Base-by-base conservation (phyloP, 495 filamentous ascomycete genomes). In the Aspergillus incahuasiensis region DNA sequence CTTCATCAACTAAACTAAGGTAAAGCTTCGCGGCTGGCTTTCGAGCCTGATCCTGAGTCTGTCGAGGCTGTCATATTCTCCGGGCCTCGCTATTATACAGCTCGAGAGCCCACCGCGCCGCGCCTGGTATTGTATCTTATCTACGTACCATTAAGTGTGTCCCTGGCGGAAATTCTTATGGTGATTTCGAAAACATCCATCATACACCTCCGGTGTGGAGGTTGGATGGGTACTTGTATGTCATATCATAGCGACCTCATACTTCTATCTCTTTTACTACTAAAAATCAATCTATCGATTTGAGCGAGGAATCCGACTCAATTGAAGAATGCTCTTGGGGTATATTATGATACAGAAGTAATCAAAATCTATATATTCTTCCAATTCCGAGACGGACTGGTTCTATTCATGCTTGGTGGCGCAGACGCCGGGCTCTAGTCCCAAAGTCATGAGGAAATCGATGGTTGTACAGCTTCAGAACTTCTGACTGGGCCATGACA, bases 1-100 rank as follows among this genome's bases (percentile, higher is more conserved):
- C 78, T 98, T 98, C 70, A 97, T 98, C 76, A 98, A 98, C 80
- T 97, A 74, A 74, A 9, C 40, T 19, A 22, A 44, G 41, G 11
- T 20, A 20, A 35, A 21, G 39, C 54, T 47, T 54, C 6, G 32
- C 3, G 32, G 32, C 6, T 35, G 12, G 32, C n/a, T n/a, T n/a
- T n/a, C n/a, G n/a, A n/a, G n/a, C n/a, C n/a, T n/a, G n/a, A n/a
- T n/a, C n/a, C n/a, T n/a, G n/a, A n/a, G n/a, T n/a, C n/a, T n/a
- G n/a, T n/a, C n/a, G n/a, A n/a, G n/a, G n/a, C n/a, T n/a, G n/a
- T n/a, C n/a, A n/a, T 44, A 13, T 38, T 3, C 6, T 38, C 34
- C n/a, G n/a, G 5, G 1, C 18, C 16, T n/a, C 38, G 30, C 5
- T 40, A 25, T n/a, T 49, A 32, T 40, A 51, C 47, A 45, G 6